phyloP scores from a whole-genome alignment of 345 rosid species.

The Angophora floribunda region DNA sequence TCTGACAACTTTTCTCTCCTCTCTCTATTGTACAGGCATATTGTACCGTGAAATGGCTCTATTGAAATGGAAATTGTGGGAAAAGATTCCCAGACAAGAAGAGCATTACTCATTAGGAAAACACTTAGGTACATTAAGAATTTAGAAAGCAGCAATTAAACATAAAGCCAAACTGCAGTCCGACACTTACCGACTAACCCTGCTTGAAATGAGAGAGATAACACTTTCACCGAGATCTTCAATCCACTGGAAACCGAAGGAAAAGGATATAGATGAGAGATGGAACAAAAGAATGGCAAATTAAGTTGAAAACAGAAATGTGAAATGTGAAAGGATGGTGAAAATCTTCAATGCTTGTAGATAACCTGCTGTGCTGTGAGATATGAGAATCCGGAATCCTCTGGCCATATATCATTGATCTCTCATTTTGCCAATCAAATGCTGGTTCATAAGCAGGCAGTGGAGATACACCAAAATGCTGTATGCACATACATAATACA shows the following conservation, averaged over 20 bases:
- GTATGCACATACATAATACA: constrained; percentile 4
- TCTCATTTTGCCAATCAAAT: constrained; percentile 98
- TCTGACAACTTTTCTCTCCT: constrained; percentile 94
- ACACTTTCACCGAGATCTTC: constrained; percentile 90
- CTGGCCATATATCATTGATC: constrained; percentile 85
- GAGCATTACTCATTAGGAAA: neutral
- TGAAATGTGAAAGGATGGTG: neutral
- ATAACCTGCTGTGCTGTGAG: constrained; percentile 61
- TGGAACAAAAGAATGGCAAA: neutral
- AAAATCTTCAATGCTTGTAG: neutral
- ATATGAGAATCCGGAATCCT: constrained; percentile 75
- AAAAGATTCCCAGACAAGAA: constrained; percentile 3
- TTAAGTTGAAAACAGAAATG: neutral
- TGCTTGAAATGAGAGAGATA: constrained; percentile 80
- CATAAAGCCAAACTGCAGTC: neutral
- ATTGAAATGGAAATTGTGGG: constrained; percentile 8
- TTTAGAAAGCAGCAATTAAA: neutral
- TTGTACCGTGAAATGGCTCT: constrained; percentile 97
- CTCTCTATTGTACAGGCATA: constrained; percentile 83
- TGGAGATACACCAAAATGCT: constrained; percentile 93
- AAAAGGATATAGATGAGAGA: neutral
- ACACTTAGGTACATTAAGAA: neutral
- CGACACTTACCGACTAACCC: constrained; percentile 74
- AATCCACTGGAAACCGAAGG: constrained; percentile 52
- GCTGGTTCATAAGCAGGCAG: constrained; percentile 99